phyloP scores from a whole-genome alignment of 1,284 basidiomycete genomes.

The Moesziomyces sp. region DNA sequence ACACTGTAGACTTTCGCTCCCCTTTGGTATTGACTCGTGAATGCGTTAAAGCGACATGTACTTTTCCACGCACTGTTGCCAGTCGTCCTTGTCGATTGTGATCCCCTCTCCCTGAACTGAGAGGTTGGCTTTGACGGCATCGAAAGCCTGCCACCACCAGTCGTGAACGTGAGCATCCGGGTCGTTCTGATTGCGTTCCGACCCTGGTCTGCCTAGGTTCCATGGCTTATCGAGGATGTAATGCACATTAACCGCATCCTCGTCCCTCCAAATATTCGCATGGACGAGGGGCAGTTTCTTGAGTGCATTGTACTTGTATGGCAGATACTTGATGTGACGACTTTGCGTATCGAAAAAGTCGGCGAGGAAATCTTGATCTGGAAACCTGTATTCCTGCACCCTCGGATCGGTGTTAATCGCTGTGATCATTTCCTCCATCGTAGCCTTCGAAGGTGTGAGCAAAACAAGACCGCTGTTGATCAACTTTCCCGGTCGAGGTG shows the following conservation, averaged over 20 bases:
- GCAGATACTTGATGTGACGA: constrained; percentile 73
- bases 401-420: constrained; percentile 78
- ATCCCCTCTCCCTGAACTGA: neutral
- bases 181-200: constrained; percentile 9
- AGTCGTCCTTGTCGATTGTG: constrained; percentile 11
- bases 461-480: constrained; percentile 92
- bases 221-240: constrained; percentile 65
- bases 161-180: constrained; percentile 42
- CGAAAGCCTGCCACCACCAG: constrained; percentile 61
- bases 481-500: constrained; percentile 79
- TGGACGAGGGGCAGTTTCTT: constrained; percentile 81
- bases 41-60: constrained; percentile 29
- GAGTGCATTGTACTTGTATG: constrained; percentile 87
- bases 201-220: constrained; percentile 32
- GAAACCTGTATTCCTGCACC: constrained; percentile 80
- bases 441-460: constrained; percentile 74
- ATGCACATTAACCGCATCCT: constrained; percentile 72
- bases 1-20: too few species aligned
- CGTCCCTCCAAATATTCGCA: constrained; percentile 78
- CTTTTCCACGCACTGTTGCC: constrained; percentile 31
- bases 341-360: constrained; percentile 74
- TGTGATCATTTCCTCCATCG: constrained; percentile 74
- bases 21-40: too few species aligned
- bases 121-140: constrained; percentile 6
- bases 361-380: constrained; percentile 91